These are phyloP conservation scores for Penicillium bialowiezense DNA, from an alignment of 495 filamentous ascomycete genomes.

Conservation along the genomic window DNA sequence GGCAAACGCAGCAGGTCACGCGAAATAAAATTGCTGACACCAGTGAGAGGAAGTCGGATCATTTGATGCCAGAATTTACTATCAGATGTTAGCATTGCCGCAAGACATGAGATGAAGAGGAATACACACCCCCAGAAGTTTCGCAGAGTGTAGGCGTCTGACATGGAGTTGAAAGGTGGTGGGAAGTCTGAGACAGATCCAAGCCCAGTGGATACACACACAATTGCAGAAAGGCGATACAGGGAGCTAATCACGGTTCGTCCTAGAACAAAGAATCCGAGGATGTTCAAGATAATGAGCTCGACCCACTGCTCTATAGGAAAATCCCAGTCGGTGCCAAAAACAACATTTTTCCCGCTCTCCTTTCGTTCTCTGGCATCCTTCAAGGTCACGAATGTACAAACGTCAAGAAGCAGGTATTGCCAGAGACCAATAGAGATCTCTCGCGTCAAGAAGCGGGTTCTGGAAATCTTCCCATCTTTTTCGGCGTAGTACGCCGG, in stretches of 20 bases:
- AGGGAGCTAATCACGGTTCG: conserved; percentile 12
- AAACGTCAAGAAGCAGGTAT: conserved; percentile 13
- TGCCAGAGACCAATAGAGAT: conserved; percentile 16
- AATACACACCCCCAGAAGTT: conserved; percentile 30
- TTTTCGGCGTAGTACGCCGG: conserved; percentile 12
- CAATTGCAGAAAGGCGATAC: conserved; percentile 14
- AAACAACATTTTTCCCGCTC: background rate
- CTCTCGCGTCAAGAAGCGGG: conserved; percentile 15
- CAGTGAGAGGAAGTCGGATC: conserved; percentile 28
- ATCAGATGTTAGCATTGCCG: background rate
- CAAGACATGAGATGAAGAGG: background rate
- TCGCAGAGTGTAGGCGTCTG: conserved; percentile 31
- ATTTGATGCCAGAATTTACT: conserved; percentile 44
- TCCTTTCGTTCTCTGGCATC: background rate
- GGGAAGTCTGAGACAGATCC: conserved; percentile 24
- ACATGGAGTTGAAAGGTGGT: conserved; percentile 28
- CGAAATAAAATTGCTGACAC: conserved; percentile 24
- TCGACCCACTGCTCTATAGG: conserved; percentile 8
- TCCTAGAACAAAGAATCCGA: conserved; percentile 12
- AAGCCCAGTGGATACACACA: conserved; percentile 10
- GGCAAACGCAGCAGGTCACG: conserved; percentile 26
- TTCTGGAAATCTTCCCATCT: background rate
- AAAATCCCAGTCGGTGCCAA: conserved; percentile 2
- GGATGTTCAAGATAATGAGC: background rate
- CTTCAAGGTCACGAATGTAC: background rate